Evolutionary conservation across 345 rosid genomes (phyloP).

Genomic region (Gossypioides kirkii): DNA sequence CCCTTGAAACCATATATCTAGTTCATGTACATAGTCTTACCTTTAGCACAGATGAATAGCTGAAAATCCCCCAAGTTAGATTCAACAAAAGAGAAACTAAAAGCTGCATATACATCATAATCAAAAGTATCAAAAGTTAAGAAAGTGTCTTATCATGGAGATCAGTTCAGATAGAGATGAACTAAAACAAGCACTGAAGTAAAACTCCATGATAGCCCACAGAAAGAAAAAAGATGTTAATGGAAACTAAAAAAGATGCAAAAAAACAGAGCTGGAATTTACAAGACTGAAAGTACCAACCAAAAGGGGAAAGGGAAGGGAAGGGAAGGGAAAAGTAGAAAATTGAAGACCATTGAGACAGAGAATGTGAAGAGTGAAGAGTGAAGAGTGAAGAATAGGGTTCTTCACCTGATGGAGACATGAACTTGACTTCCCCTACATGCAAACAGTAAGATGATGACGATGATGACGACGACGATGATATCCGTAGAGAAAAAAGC

Average conservation of each 20-base stretch:
- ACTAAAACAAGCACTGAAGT: too few species aligned
- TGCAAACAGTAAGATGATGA: too few species aligned
- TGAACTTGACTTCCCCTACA: neutral
- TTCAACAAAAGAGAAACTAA: neutral
- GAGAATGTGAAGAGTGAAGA: neutral
- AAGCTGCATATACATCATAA: neutral
- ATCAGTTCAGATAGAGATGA: too few species aligned
- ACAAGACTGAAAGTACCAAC: neutral
- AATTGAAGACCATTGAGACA: too few species aligned
- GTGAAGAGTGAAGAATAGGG: neutral
- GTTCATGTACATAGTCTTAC: neutral
- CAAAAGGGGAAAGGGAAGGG: neutral
- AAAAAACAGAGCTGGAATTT: neutral
- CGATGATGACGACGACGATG: too few species aligned
- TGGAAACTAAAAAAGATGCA: too few species aligned
- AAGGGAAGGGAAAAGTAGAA: too few species aligned
- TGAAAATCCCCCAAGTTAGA: neutral
- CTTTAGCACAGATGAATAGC: neutral
- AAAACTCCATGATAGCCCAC: too few species aligned
- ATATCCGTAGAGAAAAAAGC: neutral
- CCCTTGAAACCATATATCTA: neutral
- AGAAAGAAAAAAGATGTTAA: too few species aligned
- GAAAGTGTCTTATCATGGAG: too few species aligned
- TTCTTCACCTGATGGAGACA: neutral
- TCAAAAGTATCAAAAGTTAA: too few species aligned